Conservation (phyloP, 257 asterid genomes). For the Verbascum thapsus region DNA sequence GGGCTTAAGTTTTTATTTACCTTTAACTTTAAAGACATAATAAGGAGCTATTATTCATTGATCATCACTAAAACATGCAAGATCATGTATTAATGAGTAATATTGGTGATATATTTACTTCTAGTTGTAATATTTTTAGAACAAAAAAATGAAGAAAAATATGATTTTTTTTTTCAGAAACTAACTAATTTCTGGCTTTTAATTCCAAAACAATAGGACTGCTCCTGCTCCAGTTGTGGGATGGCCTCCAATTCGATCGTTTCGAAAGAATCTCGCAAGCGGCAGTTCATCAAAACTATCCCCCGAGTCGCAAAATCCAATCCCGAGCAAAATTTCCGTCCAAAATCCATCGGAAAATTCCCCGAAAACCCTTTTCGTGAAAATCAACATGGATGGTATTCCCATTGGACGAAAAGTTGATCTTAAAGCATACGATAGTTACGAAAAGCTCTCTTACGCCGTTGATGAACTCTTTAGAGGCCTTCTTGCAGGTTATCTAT, state of each 20-base stretch:
- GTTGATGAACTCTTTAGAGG: conserved; percentile 87
- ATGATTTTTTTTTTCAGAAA: neutral
- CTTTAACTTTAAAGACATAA: too few relatives aligned
- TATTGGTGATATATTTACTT: too few relatives aligned
- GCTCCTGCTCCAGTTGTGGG: conserved; percentile 91
- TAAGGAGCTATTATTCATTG: too few relatives aligned
- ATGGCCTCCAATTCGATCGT: conserved; percentile 95
- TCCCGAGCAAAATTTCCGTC: conserved; percentile 33
- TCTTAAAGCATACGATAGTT: conserved; percentile 69
- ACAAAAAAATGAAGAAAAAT: neutral
- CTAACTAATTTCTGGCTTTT: neutral
- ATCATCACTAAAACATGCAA: too few relatives aligned
- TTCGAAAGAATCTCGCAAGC: conserved; percentile 66
- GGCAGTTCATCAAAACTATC: conserved; percentile 47
- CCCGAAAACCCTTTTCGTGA: conserved; percentile 64
- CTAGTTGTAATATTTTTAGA: neutral
- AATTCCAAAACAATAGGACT: conserved; percentile 39
- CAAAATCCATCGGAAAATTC: conserved; percentile 43
- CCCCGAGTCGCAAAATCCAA: conserved; percentile 41
- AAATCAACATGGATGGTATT: conserved; percentile 96
- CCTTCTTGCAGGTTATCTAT: conserved; percentile 79
- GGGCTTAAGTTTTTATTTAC: too few relatives aligned
- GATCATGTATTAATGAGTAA: too few relatives aligned
- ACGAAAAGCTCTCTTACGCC: conserved; percentile 69
- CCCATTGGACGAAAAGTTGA: conserved; percentile 95